These are phyloP conservation scores for Pueraria montana DNA, from an alignment of 306 rosid genomes.

Conservation along the genomic window DNA sequence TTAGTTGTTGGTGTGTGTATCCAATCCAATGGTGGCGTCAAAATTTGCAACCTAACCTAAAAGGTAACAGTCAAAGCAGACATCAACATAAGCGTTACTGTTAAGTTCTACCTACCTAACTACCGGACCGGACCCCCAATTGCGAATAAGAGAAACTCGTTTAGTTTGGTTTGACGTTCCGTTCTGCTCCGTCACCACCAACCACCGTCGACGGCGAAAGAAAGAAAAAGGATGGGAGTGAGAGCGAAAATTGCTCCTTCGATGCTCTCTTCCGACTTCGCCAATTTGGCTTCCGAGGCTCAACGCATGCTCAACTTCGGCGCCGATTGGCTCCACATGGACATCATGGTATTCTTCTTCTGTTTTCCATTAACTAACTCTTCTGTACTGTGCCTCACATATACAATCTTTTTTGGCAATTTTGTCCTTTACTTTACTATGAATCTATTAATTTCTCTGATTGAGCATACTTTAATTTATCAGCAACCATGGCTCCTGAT, in stretches of 20 bases:
- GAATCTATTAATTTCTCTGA: neutral
- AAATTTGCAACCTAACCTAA: neutral
- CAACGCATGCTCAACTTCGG: constrained; percentile 76
- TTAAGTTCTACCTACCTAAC: neutral
- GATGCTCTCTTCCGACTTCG: constrained; percentile 95
- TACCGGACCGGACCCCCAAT: neutral
- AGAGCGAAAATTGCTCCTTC: constrained; percentile 95
- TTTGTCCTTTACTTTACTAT: neutral
- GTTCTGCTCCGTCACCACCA: neutral
- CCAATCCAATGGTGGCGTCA: neutral
- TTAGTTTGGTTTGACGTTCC: neutral
- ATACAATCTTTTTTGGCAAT: neutral
- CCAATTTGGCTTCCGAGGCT: constrained; percentile 96
- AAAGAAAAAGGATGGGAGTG: constrained; percentile 46
- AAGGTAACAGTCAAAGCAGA: neutral
- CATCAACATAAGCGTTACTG: neutral
- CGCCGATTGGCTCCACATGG: constrained; percentile 99
- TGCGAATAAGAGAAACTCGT: neutral
- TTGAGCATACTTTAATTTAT: neutral
- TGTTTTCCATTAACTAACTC: neutral
- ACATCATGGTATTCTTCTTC: constrained; percentile 75
- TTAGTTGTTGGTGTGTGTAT: too few species aligned
- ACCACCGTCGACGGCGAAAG: neutral
- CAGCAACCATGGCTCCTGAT: constrained; percentile 11
- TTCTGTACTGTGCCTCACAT: neutral